Conservation (phyloP, 805 yeast species). For the Kodamaea laetipori region DNA sequence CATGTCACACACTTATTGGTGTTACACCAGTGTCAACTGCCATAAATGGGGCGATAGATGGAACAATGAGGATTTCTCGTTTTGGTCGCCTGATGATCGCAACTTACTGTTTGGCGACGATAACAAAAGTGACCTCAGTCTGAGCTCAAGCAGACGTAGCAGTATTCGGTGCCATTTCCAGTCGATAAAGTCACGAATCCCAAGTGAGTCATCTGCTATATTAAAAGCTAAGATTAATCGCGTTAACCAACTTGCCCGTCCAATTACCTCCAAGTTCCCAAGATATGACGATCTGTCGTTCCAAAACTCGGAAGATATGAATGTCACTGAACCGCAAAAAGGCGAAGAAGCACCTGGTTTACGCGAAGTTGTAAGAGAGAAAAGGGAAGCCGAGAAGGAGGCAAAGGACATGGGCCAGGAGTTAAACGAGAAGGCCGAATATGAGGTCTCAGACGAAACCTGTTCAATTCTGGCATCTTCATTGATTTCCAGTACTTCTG, state of each 20-base stretch:
- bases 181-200: conserved; percentile 5
- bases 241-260: background rate
- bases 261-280: background rate
- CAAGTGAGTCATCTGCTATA: conserved; percentile 8
- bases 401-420: conserved; percentile 1
- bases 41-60: conserved; percentile 90
- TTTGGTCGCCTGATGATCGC: conserved; percentile 73
- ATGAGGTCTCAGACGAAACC: conserved; percentile 13
- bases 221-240: conserved; percentile 6
- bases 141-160: conserved; percentile 12
- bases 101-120: conserved; percentile 24
- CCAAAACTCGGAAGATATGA: background rate
- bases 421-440: conserved; percentile 1
- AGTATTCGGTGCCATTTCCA: conserved; percentile 10
- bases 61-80: conserved; percentile 92
- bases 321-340: background rate
- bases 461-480: conserved; percentile 24
- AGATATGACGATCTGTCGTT: background rate
- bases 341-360: background rate
- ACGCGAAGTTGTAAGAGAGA: background rate
- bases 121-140: conserved; percentile 5
- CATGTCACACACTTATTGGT: conserved; percentile 82
- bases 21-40: conserved; percentile 69
- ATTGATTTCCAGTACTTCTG: conserved; percentile 25
- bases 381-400: background rate